Evolutionary conservation across 495 filamentous ascomycete species (phyloP).

Genomic region (Penicillium silybi): DNA sequence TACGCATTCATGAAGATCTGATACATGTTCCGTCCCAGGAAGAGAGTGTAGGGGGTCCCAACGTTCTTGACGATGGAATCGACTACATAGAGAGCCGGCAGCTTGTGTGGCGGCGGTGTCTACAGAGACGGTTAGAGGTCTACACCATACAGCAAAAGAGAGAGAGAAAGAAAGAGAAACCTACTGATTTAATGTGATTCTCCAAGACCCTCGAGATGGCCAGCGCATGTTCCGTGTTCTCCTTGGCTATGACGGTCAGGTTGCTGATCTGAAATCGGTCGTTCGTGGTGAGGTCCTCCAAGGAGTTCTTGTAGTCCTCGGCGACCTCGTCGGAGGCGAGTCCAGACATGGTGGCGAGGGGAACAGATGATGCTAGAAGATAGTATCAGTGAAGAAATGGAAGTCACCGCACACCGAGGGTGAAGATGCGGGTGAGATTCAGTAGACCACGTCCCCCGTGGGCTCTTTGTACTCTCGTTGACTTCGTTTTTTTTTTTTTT

Average conservation of each 20-base stretch:
- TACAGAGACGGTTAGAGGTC: slow-evolving; percentile 48
- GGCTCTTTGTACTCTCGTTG: not conserved
- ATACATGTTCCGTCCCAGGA: slow-evolving; percentile 87
- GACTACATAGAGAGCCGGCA: slow-evolving; percentile 94
- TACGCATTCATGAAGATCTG: slow-evolving; percentile 96
- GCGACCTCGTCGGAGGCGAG: slow-evolving; percentile 83
- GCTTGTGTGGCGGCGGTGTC: slow-evolving; percentile 79
- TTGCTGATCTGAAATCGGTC: slow-evolving; percentile 91
- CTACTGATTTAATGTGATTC: slow-evolving; percentile 90
- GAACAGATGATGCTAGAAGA: slow-evolving; percentile 8
- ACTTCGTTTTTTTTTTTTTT: slow-evolving; percentile 16
- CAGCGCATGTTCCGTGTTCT: slow-evolving; percentile 90
- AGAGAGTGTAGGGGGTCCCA: slow-evolving; percentile 92
- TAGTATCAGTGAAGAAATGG: slow-evolving; percentile 2
- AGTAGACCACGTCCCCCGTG: not conserved
- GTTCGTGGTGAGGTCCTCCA: slow-evolving; percentile 86
- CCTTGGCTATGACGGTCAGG: slow-evolving; percentile 91
- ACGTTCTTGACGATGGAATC: slow-evolving; percentile 99
- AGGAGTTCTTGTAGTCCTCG: slow-evolving; percentile 87
- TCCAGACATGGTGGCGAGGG: slow-evolving; percentile 60
- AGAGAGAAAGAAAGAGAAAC: slow-evolving; percentile 37
- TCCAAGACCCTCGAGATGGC: slow-evolving; percentile 85
- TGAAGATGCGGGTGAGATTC: not conserved
- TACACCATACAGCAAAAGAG: slow-evolving; percentile 11
- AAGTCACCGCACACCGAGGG: not conserved